Evolutionary conservation across 192 early-diverging fungal genomes (phyloP).

Genomic region (Pilobolus umbonatus): DNA sequence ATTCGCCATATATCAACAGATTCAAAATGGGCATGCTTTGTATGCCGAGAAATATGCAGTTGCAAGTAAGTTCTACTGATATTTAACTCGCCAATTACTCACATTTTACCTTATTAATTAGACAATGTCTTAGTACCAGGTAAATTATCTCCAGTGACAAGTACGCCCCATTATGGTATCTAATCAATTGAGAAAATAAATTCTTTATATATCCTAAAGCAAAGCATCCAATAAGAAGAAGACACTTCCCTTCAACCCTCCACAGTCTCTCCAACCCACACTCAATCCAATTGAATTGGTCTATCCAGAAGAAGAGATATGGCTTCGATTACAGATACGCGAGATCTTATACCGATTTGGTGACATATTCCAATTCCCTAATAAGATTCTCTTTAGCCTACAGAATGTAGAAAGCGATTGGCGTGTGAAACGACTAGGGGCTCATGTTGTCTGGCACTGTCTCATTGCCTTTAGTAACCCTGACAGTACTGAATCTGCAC

Average conservation of each 20-base stretch:
- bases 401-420: conserved; percentile 32
- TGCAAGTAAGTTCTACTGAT: conserved; percentile 6
- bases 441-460: conserved; percentile 6
- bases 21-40: conserved; percentile 8
- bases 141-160: not conserved
- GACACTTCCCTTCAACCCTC: not conserved
- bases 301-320: conserved; percentile 20
- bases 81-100: not conserved
- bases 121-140: not conserved
- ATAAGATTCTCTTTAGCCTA: conserved; percentile 4
- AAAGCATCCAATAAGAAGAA: not conserved
- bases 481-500: not conserved
- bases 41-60: conserved; percentile 3
- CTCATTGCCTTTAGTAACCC: not conserved
- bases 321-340: conserved; percentile 25
- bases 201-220: not conserved
- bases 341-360: conserved; percentile 23
- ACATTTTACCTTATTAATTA: not conserved
- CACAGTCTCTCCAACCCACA: not conserved
- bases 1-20: not conserved
- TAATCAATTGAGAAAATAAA: too few species aligned
- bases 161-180: too few species aligned
- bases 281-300: conserved; percentile 8
- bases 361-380: conserved; percentile 4
- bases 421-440: conserved; percentile 11